Evolutionary conservation across 345 rosid species (phyloP).

Genomic region (Ceriops tagal): DNA sequence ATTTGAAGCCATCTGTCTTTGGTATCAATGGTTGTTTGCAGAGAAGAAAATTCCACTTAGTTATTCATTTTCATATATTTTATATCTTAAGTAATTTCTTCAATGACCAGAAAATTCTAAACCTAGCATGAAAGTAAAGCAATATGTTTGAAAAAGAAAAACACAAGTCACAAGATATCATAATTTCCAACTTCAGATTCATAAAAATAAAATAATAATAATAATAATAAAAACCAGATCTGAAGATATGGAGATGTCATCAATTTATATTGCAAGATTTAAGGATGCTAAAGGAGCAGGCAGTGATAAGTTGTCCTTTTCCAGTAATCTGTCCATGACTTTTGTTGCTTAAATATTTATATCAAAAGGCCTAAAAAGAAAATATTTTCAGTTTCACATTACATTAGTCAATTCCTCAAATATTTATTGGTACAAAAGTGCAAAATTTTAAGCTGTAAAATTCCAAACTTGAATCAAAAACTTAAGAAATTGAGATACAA

Average conservation of each 20-base stretch:
- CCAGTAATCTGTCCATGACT: not conserved
- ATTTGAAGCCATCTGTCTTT: not conserved
- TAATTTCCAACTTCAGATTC: slow-evolving; percentile 1
- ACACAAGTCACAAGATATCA: not conserved
- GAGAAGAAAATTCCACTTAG: too few species aligned
- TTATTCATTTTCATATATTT: not conserved
- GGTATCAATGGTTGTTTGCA: not conserved
- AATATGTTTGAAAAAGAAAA: not conserved
- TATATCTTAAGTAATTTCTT: not conserved
- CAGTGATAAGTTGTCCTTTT: not conserved
- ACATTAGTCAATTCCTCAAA: too few species aligned
- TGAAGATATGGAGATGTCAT: not conserved
- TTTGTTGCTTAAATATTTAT: not conserved
- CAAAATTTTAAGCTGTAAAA: not conserved
- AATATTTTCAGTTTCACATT: not conserved
- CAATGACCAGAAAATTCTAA: not conserved
- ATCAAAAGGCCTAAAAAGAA: not conserved
- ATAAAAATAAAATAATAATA: too few species aligned
- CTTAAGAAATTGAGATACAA: too few species aligned
- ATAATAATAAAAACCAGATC: not conserved
- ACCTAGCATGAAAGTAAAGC: too few species aligned
- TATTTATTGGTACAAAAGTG: too few species aligned
- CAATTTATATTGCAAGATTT: not conserved
- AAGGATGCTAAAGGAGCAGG: not conserved
- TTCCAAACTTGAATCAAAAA: not conserved